Conservation (phyloP, 2,329 filamentous ascomycete species). For the Claviceps sp. region DNA sequence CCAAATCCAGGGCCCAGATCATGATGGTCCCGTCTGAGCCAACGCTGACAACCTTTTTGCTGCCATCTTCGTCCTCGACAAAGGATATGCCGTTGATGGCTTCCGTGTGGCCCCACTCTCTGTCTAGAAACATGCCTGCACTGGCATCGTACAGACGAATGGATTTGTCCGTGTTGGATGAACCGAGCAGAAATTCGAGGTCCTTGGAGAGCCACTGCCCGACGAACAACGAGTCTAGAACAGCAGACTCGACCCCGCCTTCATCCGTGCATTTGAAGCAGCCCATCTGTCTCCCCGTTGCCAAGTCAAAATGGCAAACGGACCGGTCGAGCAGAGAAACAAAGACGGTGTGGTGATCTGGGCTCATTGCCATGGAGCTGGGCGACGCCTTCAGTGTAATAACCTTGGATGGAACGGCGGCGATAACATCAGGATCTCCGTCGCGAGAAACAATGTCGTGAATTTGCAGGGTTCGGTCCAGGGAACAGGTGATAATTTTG, state of each 20-base stretch:
- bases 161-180: slow-evolving; percentile 92
- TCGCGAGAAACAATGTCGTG: slow-evolving; percentile 64
- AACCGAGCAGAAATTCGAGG: slow-evolving; percentile 60
- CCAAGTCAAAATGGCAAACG: slow-evolving; percentile 47
- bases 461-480: slow-evolving; percentile 76
- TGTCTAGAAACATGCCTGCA: slow-evolving; percentile 62
- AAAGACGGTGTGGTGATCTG: slow-evolving; percentile 44
- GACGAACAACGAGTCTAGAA: slow-evolving; percentile 65
- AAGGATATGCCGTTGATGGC: slow-evolving; percentile 77
- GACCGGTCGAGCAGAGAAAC: slow-evolving; percentile 49
- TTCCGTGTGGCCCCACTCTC: slow-evolving; percentile 92
- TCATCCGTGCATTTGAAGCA: slow-evolving; percentile 77
- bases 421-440: slow-evolving; percentile 48
- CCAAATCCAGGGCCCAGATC: slow-evolving; percentile 53
- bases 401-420: slow-evolving; percentile 63
- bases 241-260: slow-evolving; percentile 65
- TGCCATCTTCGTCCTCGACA: slow-evolving; percentile 43
- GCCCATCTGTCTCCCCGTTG: slow-evolving; percentile 53
- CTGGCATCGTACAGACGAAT: slow-evolving; percentile 77
- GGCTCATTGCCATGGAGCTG: slow-evolving; percentile 63
- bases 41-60: slow-evolving; percentile 54
- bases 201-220: slow-evolving; percentile 41
- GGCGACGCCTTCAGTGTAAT: slow-evolving; percentile 80
- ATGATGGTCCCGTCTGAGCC: slow-evolving; percentile 73
- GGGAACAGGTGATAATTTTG: slow-evolving; percentile 70